Percentiles rank a stretch among this genome's conserved stretches.
phyloP scores from a whole-genome alignment of 805 yeast genomes.

The Wickerhamomyces tratensis region DNA sequence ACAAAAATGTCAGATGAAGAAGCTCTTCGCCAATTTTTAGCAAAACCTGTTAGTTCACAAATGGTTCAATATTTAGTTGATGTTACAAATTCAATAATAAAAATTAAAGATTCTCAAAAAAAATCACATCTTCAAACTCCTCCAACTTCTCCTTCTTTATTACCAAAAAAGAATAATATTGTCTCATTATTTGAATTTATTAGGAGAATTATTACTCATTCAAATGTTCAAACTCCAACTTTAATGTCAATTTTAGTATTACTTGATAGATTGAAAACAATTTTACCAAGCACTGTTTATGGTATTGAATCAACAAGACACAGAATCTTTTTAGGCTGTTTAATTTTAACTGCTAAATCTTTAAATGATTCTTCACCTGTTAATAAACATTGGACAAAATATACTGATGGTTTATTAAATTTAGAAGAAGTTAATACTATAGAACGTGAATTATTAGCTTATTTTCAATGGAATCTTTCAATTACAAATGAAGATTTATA shows the following conservation, averaged over 20 bases:
- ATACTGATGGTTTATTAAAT: constrained; percentile 77
- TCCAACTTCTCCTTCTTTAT: constrained; percentile 25
- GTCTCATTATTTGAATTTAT: constrained; percentile 53
- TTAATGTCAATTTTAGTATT: constrained; percentile 88
- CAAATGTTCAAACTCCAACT: constrained; percentile 93
- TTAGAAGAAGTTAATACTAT: constrained; percentile 80
- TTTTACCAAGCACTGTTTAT: constrained; percentile 78
- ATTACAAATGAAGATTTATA: constrained; percentile 65
- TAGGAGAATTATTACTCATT: constrained; percentile 57
- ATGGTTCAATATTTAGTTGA: constrained; percentile 51
- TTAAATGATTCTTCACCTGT: constrained; percentile 91
- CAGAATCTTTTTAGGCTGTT: constrained; percentile 81
- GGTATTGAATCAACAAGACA: constrained; percentile 94
- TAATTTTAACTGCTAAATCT: constrained; percentile 86
- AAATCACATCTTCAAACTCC: constrained; percentile 25
- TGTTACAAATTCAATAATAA: constrained; percentile 48
- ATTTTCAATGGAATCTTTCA: constrained; percentile 78
- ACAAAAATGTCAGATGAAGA: constrained; percentile 29
- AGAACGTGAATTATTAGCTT: constrained; percentile 77
- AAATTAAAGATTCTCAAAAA: constrained; percentile 19
- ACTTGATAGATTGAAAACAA: constrained; percentile 62
- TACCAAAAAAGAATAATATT: neutral
- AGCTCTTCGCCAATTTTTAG: constrained; percentile 43
- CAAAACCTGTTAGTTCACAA: constrained; percentile 44
- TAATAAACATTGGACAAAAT: constrained; percentile 92